Evolutionary conservation across 2,329 filamentous ascomycete genomes (phyloP), one percentile per base, ranked within the genome.

Genomic region (Sarocladium kiliense): DNA sequence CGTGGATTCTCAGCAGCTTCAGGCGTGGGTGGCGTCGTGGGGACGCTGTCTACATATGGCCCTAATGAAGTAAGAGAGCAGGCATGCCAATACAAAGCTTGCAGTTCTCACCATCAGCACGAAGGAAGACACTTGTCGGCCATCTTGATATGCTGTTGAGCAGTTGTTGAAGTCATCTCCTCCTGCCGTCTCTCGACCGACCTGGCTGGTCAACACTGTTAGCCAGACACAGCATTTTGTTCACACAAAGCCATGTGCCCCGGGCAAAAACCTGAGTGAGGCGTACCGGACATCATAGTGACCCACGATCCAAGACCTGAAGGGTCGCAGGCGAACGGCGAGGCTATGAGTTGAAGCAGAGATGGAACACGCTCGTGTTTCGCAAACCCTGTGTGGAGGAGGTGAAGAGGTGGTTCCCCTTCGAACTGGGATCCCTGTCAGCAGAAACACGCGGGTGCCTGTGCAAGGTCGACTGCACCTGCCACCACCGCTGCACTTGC

Each of bases 331-430:
- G 55, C 55, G 53, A 50, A 56, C 54, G 57, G 56, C 58, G 58
- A 62, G 50, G 64, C 61, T 56, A 57, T 58, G 44, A 58, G 62
- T 68, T 77, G 75, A 77, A 69, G 74, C 75, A 77, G 62, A 69
- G 63, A 68, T 77, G 75, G 68, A 72, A 77, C 75, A 73, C 55
- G 65, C 65, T 64, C 60, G 60, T 65, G 75, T 77, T 77, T 77
- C 74, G 73, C 18, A 36, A 45, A 34, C 47, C 47, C 19, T 49
- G 44, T 32, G 44, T 10, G 23, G 47, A 36, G 47, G n/a, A 19
- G 47, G 9, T 27, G 47, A 36, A 34, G 47, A 19, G 30, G 30
- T 51, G 26, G 47, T 21, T 44, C 41, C 44, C 44, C 44, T 49
- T 6, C 19, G 3, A 49, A 18, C 23, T 23, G 44, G 16, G n/a